Percentiles rank a stretch among this genome's conserved stretches.
phyloP scores from a whole-genome alignment of 805 yeast genomes.

The Teunomyces gatunensis region DNA sequence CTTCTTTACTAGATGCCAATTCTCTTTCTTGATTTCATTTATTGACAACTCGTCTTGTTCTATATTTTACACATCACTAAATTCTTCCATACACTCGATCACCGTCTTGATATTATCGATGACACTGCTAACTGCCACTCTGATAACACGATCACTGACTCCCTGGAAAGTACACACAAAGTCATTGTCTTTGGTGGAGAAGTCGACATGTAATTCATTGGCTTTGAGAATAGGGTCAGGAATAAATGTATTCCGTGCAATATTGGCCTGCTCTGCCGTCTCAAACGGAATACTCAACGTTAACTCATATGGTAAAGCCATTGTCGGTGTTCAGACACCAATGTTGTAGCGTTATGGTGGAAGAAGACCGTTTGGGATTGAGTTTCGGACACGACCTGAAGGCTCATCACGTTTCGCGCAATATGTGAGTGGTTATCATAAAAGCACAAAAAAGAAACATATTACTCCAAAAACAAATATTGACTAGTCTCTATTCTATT shows the following conservation, averaged over 20 bases:
- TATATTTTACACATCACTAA: constrained; percentile 36
- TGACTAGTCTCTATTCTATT: too few relatives aligned
- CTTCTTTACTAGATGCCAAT: neutral
- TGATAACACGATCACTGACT: constrained; percentile 65
- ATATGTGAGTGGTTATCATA: too few relatives aligned
- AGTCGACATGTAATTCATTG: constrained; percentile 55
- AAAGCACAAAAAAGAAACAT: too few relatives aligned
- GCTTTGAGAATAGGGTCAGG: constrained; percentile 85
- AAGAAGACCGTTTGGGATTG: neutral
- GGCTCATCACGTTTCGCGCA: too few relatives aligned
- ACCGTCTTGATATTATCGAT: constrained; percentile 75
- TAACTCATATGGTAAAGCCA: constrained; percentile 13
- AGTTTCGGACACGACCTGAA: neutral
- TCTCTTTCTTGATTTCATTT: neutral
- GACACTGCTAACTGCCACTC: constrained; percentile 82
- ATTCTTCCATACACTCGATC: constrained; percentile 76
- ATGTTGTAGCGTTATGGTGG: neutral
- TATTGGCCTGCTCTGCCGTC: constrained; percentile 53
- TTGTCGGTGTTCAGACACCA: neutral
- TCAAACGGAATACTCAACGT: constrained; percentile 63
- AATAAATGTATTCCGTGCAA: constrained; percentile 57
- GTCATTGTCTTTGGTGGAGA: constrained; percentile 29
- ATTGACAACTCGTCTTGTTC: neutral
- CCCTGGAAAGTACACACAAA: constrained; percentile 55
- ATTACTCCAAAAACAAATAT: too few relatives aligned